Conservation (phyloP, 306 rosid genomes). For the Nissolia schottii region DNA sequence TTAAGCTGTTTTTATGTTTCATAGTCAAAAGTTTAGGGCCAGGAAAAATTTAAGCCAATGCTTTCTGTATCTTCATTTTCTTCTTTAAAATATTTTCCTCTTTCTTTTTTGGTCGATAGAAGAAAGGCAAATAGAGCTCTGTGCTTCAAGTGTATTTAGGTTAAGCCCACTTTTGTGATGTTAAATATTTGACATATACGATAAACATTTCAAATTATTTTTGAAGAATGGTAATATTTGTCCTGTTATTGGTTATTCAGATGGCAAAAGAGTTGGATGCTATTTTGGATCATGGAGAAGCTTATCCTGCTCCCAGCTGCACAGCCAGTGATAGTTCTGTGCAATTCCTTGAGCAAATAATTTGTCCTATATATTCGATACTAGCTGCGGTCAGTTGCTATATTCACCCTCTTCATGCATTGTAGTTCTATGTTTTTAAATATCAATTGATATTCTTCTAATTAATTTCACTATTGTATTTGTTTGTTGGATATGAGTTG, state of each 20-base stretch:
- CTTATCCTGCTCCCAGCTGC: constrained; percentile 55
- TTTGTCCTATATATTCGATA: constrained; percentile 55
- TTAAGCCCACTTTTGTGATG: background rate
- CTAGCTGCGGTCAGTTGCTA: constrained; percentile 52
- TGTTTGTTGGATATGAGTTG: constrained; percentile 15
- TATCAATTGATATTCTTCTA: constrained; percentile 3
- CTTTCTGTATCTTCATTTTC: background rate
- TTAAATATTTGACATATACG: background rate
- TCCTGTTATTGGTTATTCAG: constrained; percentile 36
- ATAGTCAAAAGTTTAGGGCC: background rate
- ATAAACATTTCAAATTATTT: background rate
- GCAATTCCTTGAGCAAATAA: constrained; percentile 66
- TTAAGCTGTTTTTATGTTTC: background rate
- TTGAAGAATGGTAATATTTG: background rate
- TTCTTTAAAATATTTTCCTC: background rate
- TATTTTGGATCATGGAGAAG: constrained; percentile 82
- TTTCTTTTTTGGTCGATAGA: background rate
- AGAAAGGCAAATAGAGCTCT: background rate
- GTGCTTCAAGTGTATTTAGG: background rate
- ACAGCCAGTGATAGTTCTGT: constrained; percentile 44
- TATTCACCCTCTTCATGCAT: background rate
- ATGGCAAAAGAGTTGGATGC: constrained; percentile 97
- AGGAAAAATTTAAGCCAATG: background rate
- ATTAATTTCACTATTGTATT: background rate
- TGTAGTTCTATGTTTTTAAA: constrained; percentile 2